Conservation (phyloP, 2,329 filamentous ascomycete species). For the Aquanectria penicillioides region DNA sequence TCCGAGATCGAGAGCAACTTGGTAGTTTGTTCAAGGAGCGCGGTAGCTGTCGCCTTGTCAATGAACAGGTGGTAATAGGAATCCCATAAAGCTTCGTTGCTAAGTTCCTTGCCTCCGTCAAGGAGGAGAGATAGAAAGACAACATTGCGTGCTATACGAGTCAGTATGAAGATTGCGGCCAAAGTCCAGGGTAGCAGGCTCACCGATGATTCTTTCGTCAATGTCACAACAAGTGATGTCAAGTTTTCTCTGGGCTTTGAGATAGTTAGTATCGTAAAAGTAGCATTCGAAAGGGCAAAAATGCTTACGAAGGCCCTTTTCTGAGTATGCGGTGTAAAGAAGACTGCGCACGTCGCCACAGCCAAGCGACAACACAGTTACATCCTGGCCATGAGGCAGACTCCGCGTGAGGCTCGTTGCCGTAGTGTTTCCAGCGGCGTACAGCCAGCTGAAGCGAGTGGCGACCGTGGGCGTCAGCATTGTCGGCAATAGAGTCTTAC, state of each 20-base stretch:
- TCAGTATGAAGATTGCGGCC: neutral
- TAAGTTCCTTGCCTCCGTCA: slow-evolving; percentile 46
- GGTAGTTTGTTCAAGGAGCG: slow-evolving; percentile 54
- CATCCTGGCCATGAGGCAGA: slow-evolving; percentile 60
- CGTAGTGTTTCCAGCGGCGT: slow-evolving; percentile 65
- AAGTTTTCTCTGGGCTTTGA: slow-evolving; percentile 51
- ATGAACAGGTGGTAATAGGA: slow-evolving; percentile 66
- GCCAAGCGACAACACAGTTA: slow-evolving; percentile 62
- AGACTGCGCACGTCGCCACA: slow-evolving; percentile 67
- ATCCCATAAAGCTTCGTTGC: slow-evolving; percentile 56
- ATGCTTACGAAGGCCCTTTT: slow-evolving; percentile 50
- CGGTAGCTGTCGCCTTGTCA: slow-evolving; percentile 45
- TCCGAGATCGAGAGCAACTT: slow-evolving; percentile 53
- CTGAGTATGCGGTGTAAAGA: slow-evolving; percentile 61
- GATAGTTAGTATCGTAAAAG: slow-evolving; percentile 32
- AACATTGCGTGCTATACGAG: slow-evolving; percentile 61
- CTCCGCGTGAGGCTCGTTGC: slow-evolving; percentile 59
- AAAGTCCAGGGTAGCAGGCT: slow-evolving; percentile 24
- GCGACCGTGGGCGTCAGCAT: slow-evolving; percentile 53
- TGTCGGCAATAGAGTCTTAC: slow-evolving; percentile 4
- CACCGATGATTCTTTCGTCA: slow-evolving; percentile 61
- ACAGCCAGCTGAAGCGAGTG: slow-evolving; percentile 48
- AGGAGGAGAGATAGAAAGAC: slow-evolving; percentile 62
- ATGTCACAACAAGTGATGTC: slow-evolving; percentile 68
- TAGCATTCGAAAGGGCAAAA: neutral